Conservation (phyloP, 139 green algal genomes). For the Zygnema circumcarinatum region DNA sequence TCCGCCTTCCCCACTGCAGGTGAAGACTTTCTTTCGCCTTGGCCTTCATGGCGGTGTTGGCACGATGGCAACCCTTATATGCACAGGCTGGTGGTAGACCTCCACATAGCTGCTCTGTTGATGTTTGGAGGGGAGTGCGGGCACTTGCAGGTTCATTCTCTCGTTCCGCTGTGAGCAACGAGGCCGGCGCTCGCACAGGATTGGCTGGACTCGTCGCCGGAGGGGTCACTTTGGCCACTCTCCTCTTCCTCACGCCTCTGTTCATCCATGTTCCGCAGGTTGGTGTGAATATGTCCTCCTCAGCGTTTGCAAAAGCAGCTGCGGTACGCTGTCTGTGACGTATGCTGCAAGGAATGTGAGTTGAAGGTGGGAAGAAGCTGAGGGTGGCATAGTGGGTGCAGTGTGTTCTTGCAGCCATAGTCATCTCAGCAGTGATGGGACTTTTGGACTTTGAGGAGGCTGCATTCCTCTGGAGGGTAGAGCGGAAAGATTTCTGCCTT, state of each 20-base stretch:
- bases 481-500: constrained; percentile 54
- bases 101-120: too few species aligned
- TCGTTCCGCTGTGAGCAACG: constrained; percentile 83
- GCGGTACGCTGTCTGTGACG: too few species aligned
- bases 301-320: too few species aligned
- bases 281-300: too few species aligned
- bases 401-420: constrained; percentile 62
- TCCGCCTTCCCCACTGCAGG: constrained; percentile 81
- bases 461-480: constrained; percentile 62
- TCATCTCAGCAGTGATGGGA: constrained; percentile 59
- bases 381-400: background rate
- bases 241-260: constrained; percentile 60
- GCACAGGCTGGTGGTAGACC: too few species aligned
- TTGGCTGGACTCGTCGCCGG: constrained; percentile 69
- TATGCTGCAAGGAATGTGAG: too few species aligned
- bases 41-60: background rate
- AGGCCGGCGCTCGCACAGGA: constrained; percentile 66
- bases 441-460: constrained; percentile 60
- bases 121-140: too few species aligned
- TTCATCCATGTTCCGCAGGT: constrained; percentile 46
- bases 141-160: constrained; percentile 82
- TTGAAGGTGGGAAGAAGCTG: too few species aligned
- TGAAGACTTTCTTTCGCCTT: background rate
- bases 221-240: constrained; percentile 28
- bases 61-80: background rate